Evolutionary conservation across 164 flowering plant genomes (phyloP), one percentile per base, ranked within the genome.

Genomic region (Santalum album): DNA sequence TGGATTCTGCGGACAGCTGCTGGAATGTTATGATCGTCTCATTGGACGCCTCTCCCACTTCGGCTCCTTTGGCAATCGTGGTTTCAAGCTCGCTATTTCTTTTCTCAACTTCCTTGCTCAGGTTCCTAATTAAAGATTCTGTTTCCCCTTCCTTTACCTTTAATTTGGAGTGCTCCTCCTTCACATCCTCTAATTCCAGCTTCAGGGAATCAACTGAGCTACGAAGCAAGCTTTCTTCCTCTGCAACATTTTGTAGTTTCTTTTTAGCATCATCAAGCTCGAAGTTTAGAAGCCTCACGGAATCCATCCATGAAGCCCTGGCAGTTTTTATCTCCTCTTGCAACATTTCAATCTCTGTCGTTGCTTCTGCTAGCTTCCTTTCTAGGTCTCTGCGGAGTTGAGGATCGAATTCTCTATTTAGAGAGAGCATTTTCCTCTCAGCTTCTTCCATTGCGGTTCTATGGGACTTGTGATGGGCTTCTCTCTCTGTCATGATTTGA

Each of bases 261-360:
- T 56, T 66, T 27, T 65, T 78, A 2, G 78, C 80, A 25, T 53
- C 67, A 12, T 75, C 66, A 1, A 82, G 74, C 63, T 76, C 77
- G 1, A 19, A 22, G 22, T 67, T 67, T 2, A 68, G 15, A 2
- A 36, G 29, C 36, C 58, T 69, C 35, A 78, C 59, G 12, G 66
- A 7, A 16, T 67, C 69, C 69, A 76, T 50, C 53, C 65, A 70
- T 15, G 54, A 46, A 26, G 58, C 71, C 47, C 62, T 74, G 1
- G 63, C 62, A 29, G 57, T 47, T 51, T 60, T 52, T 66, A 73
- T 67, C 63, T 70, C 57, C 21, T 73, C 74, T 55, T 72, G 72
- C 15, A 83, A 25, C 21, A 42, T 51, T n/a, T 61, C 66, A 22
- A 80, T 64, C 59, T 79, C 78, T 3, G 38, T 57, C 1, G 64